Percentiles rank a stretch among this genome's conserved stretches.
phyloP scores from a whole-genome alignment of 2,329 filamentous ascomycete genomes.

The Colletotrichum phormii region DNA sequence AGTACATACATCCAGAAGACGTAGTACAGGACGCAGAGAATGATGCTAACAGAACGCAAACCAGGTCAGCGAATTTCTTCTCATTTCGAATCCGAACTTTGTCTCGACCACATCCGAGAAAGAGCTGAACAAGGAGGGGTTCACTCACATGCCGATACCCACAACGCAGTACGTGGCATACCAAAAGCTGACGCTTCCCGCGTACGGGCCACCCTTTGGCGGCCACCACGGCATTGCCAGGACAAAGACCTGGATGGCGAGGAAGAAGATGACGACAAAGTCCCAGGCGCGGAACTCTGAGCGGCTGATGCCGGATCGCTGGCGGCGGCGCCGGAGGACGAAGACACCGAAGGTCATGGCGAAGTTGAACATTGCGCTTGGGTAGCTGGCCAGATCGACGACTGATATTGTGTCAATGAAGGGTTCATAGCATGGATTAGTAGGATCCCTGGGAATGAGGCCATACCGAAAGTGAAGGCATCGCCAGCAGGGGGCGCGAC shows the following conservation, averaged over 20 bases:
- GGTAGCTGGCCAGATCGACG: constrained; percentile 69
- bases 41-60: constrained; percentile 50
- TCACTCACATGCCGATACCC: constrained; percentile 71
- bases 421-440: neutral
- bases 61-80: neutral
- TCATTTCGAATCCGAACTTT: neutral
- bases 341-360: constrained; percentile 68
- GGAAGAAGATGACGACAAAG: constrained; percentile 67
- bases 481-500: constrained; percentile 70
- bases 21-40: constrained; percentile 68
- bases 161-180: constrained; percentile 77
- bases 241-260: constrained; percentile 70
- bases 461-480: constrained; percentile 70
- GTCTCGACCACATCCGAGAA: neutral
- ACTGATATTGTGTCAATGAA: constrained; percentile 51
- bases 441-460: constrained; percentile 41
- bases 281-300: constrained; percentile 71
- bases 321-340: constrained; percentile 66
- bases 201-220: constrained; percentile 67
- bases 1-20: constrained; percentile 67
- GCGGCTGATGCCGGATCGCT: constrained; percentile 57
- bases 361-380: constrained; percentile 67
- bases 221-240: constrained; percentile 80
- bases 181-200: constrained; percentile 78
- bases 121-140: neutral